phyloP scores from a whole-genome alignment of 192 early-diverging fungal species.

The Ramicandelaber brevisporus region DNA sequence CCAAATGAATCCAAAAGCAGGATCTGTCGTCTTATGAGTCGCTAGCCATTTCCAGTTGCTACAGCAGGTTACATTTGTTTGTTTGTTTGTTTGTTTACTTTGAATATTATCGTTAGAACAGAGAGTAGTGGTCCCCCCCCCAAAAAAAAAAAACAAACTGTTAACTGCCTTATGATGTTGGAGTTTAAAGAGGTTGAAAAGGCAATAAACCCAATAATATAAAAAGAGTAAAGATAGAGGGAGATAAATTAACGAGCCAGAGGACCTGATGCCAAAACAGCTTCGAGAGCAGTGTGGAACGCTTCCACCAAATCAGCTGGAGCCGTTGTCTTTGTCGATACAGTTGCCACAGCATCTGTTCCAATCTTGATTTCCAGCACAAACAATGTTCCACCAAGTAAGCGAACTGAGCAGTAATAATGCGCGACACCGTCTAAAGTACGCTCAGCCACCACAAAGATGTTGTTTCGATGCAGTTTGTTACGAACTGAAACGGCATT shows the following conservation, averaged over 20 bases:
- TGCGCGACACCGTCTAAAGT: slow-evolving; percentile 21
- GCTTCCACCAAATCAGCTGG: slow-evolving; percentile 6
- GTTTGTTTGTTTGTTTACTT: no score
- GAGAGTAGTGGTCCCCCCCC: no score
- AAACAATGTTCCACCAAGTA: slow-evolving; percentile 27
- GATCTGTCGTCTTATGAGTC: no score
- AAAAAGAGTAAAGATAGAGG: slow-evolving; percentile 11
- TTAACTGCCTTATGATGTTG: no score
- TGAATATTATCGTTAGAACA: no score
- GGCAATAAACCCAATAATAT: slow-evolving; percentile 5
- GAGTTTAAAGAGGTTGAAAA: slow-evolving; percentile 5
- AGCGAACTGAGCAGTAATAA: slow-evolving; percentile 28
- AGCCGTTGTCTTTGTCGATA: slow-evolving; percentile 15
- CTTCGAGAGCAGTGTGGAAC: slow-evolving; percentile 18
- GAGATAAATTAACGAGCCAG: slow-evolving; percentile 17
- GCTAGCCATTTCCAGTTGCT: no score
- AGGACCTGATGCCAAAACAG: slow-evolving; percentile 11
- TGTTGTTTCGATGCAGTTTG: slow-evolving; percentile 25
- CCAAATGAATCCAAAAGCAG: no score
- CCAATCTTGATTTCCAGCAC: slow-evolving; percentile 36
- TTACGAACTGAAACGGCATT: no score
- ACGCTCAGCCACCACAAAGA: slow-evolving; percentile 39
- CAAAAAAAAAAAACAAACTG: no score
- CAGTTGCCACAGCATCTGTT: slow-evolving; percentile 10
- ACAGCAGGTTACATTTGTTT: no score